Evolutionary conservation across 192 early-diverging fungal genomes (phyloP), one percentile per base, ranked within the genome.

Genomic region (Funneliformis mosseae): DNA sequence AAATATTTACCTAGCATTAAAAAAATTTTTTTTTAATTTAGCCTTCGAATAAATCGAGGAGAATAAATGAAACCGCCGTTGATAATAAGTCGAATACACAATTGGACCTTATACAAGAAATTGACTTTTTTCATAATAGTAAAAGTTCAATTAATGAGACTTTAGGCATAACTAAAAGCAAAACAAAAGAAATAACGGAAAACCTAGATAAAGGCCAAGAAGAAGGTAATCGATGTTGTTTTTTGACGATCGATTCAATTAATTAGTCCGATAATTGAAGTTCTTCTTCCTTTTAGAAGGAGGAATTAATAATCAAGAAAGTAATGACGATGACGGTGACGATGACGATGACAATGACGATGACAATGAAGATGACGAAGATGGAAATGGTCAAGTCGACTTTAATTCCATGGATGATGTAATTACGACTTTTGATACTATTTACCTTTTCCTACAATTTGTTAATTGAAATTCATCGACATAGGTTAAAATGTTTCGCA

Each of bases 401-500:
- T 9, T 70, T 23, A 70, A 42, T 70, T 39, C 68, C 21, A 8
- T 43, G n/a, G 42, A 70, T 42, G 21, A 70, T 45, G 68, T 70
- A 43, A 8, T 33, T 11, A 16, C 63, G 8, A 70, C n/a, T 2
- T 41, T 70, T n/a, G n/a, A 25, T 8, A 43, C 3, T 42, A 23
- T 43, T 23, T 2, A 21, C 0, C 10, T 43, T 70, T 70, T 10
- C 2, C 21, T 4, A 39, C n/a, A 16, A 1, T 43, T 70, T 21
- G 0, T 70, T 70, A n/a, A 38, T 38, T 45, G 10, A 0, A 4
- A 21, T 43, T 42, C n/a, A 25, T 43, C 21, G 33, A 21, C 46
- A 16, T 86, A 91, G 67, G 84, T 91, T 4, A 60, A 87, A 28
- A 85, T 83, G 25, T 97, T 93, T 82, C 91, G 97, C 42, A 97